Conservation (phyloP, 805 yeast species). For the Yamadazyma nakazawae region DNA sequence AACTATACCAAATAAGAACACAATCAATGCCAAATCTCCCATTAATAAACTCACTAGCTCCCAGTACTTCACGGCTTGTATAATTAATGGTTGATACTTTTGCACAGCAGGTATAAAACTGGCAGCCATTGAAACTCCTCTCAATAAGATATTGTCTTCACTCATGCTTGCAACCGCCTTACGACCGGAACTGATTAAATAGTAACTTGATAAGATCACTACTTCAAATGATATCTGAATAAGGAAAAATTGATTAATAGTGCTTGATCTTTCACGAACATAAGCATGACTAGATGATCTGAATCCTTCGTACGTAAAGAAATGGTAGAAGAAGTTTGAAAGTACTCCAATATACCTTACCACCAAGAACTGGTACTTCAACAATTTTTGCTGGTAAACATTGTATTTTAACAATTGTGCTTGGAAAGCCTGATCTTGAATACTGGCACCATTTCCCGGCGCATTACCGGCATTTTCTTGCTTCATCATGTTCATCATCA, state of each 20-base stretch:
- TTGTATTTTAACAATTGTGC: slow-evolving; percentile 27
- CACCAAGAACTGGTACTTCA: slow-evolving; percentile 32
- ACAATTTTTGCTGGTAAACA: slow-evolving; percentile 28
- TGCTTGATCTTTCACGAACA: slow-evolving; percentile 15
- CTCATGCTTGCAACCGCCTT: slow-evolving; percentile 23
- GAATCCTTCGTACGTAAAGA: slow-evolving; percentile 13
- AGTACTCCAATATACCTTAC: slow-evolving; percentile 25
- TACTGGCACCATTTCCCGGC: slow-evolving; percentile 7
- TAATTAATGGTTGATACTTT: slow-evolving; percentile 26
- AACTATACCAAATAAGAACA: slow-evolving; percentile 36
- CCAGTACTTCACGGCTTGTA: slow-evolving; percentile 31
- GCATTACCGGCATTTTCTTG: slow-evolving; percentile 6
- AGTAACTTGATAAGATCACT: slow-evolving; percentile 32
- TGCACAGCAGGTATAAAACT: slow-evolving; percentile 33
- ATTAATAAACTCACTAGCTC: slow-evolving; percentile 34
- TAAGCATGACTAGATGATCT: slow-evolving; percentile 27
- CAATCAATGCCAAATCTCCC: slow-evolving; percentile 35
- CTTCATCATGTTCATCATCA: slow-evolving; percentile 26
- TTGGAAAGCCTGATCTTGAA: slow-evolving; percentile 23
- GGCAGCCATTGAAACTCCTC: slow-evolving; percentile 28
- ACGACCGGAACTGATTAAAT: slow-evolving; percentile 23
- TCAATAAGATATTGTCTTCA: slow-evolving; percentile 26
- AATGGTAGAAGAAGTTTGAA: slow-evolving; percentile 36
- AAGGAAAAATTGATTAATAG: slow-evolving; percentile 20
- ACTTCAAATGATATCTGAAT: slow-evolving; percentile 31